A percentile compares a stretch with the other conserved stretches of the same genome.
These are phyloP conservation scores for Vinca minor DNA, from an alignment of 257 asterid genomes.

Conservation along the genomic window DNA sequence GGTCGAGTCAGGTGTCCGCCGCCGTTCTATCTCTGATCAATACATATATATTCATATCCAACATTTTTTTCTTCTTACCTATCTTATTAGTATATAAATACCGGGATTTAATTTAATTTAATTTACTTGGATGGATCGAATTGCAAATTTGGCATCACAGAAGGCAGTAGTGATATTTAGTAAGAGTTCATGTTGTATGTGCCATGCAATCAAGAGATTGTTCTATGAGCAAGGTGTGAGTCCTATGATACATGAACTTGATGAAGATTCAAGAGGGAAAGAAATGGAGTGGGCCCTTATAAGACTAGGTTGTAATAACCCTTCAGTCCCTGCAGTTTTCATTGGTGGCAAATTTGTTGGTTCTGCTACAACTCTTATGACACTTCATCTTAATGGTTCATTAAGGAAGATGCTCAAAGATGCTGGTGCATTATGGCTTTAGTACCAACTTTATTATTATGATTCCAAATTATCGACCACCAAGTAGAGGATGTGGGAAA, in stretches of 20 bases:
- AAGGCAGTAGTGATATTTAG: constrained; percentile 75
- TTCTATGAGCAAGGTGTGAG: constrained; percentile 76
- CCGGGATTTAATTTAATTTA: too few relatives aligned
- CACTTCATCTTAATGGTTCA: constrained; percentile 56
- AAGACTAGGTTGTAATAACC: constrained; percentile 52
- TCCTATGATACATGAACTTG: constrained; percentile 61
- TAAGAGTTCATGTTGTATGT: constrained; percentile 79
- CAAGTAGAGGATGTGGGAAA: too few relatives aligned
- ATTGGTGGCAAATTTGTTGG: constrained; percentile 58
- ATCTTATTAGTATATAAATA: too few relatives aligned
- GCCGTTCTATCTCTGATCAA: too few relatives aligned
- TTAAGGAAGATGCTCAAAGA: constrained; percentile 60
- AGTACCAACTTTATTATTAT: too few relatives aligned
- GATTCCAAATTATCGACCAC: too few relatives aligned
- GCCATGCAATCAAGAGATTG: constrained; percentile 69
- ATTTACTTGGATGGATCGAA: constrained; percentile 34
- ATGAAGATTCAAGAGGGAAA: constrained; percentile 35
- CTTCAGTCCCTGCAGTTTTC: constrained; percentile 57
- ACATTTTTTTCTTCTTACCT: neutral
- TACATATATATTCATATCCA: too few relatives aligned
- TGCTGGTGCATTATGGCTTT: constrained; percentile 83
- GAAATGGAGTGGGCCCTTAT: constrained; percentile 52
- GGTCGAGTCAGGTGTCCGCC: too few relatives aligned
- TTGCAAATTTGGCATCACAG: constrained; percentile 46
- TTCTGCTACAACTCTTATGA: constrained; percentile 37